Percentiles rank a stretch among this genome's conserved stretches.
Evolutionary conservation across 768 basidiomycete species (phyloP).

Genomic region (Suillus tomentosus): DNA sequence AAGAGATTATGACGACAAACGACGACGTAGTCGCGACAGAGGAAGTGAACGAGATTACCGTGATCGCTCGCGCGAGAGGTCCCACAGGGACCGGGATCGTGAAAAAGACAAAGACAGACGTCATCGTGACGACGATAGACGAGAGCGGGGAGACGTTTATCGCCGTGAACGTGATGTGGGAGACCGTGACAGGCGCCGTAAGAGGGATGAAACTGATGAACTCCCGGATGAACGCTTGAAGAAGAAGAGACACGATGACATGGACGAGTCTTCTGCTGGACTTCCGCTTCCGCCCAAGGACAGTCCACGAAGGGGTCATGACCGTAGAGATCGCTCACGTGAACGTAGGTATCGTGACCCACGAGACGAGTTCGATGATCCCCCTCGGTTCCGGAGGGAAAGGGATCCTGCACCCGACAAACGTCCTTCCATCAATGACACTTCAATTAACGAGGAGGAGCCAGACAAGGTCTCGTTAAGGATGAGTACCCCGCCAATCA

Average conservation of each 20-base stretch:
- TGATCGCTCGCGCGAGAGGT: slow-evolving; percentile 56
- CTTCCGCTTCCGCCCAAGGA: slow-evolving; percentile 51
- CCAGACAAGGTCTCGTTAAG: slow-evolving; percentile 37
- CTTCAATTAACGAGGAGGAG: slow-evolving; percentile 36
- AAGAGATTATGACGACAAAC: slow-evolving; percentile 56
- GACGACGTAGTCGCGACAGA: slow-evolving; percentile 65
- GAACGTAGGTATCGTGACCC: slow-evolving; percentile 55
- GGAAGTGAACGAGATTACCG: slow-evolving; percentile 52
- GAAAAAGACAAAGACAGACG: slow-evolving; percentile 40
- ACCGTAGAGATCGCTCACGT: slow-evolving; percentile 49
- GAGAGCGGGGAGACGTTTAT: slow-evolving; percentile 55
- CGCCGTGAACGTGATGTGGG: slow-evolving; percentile 54
- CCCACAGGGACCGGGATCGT: slow-evolving; percentile 40
- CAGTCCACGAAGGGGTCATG: slow-evolving; percentile 49
- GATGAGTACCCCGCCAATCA: slow-evolving; percentile 43
- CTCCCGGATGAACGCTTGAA: slow-evolving; percentile 58
- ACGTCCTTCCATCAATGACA: slow-evolving; percentile 44
- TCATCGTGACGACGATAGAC: slow-evolving; percentile 48
- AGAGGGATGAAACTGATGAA: slow-evolving; percentile 66
- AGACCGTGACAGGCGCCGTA: slow-evolving; percentile 61
- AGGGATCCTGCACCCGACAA: slow-evolving; percentile 44
- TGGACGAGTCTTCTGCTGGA: slow-evolving; percentile 44
- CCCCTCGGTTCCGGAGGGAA: slow-evolving; percentile 45
- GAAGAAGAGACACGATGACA: slow-evolving; percentile 63
- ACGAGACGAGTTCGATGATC: slow-evolving; percentile 65